Conservation (phyloP, 2,329 filamentous ascomycete species). For the Pseudogymnoascus sp. region DNA sequence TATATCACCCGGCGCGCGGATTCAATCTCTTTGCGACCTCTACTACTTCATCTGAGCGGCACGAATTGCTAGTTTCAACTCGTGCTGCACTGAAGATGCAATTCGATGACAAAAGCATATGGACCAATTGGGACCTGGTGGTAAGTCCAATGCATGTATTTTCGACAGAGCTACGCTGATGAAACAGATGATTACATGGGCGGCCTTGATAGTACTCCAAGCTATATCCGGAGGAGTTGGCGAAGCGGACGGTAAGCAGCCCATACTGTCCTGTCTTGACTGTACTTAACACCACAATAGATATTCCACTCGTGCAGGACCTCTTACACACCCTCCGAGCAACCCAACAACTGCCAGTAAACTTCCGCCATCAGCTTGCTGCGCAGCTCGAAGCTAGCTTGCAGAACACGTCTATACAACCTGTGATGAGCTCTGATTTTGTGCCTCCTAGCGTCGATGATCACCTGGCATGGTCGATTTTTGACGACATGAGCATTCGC, state of each 20-base stretch:
- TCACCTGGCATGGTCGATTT: constrained; percentile 17
- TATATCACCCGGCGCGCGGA: constrained; percentile 34
- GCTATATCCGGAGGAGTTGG: constrained; percentile 33
- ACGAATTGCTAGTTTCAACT: constrained; percentile 34
- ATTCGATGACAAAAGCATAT: constrained; percentile 33
- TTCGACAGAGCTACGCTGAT: neutral
- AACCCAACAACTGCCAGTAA: constrained; percentile 17
- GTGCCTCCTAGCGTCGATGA: constrained; percentile 7
- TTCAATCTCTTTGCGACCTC: constrained; percentile 32
- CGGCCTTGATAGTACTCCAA: constrained; percentile 35
- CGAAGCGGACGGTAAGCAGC: constrained; percentile 29
- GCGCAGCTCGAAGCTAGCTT: constrained; percentile 18
- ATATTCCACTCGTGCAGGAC: constrained; percentile 19
- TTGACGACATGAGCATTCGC: constrained; percentile 17
- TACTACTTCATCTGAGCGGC: constrained; percentile 32
- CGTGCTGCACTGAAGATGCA: constrained; percentile 33
- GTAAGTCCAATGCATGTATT: constrained; percentile 8
- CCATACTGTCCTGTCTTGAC: neutral
- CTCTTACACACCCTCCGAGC: constrained; percentile 19
- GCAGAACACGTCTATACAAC: constrained; percentile 18
- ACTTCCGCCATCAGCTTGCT: constrained; percentile 18
- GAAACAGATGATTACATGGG: constrained; percentile 34
- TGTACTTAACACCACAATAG: constrained; percentile 10
- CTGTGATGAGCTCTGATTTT: constrained; percentile 9
- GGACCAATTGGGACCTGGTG: constrained; percentile 37